Evolutionary conservation across 345 rosid genomes (phyloP).

Genomic region (Durio zibethinus): DNA sequence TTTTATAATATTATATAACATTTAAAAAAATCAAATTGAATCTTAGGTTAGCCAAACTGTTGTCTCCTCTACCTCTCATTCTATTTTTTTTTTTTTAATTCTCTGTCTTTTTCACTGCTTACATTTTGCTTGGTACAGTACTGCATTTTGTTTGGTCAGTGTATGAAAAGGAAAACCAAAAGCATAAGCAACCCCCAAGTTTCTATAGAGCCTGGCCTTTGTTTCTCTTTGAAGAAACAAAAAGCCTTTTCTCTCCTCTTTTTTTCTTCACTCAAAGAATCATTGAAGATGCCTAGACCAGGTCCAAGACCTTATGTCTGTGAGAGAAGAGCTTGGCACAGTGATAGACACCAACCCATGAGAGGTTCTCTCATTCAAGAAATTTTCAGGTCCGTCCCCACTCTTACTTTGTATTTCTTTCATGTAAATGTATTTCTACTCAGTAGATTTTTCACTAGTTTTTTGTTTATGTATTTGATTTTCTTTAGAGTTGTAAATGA

Average conservation of each 20-base stretch:
- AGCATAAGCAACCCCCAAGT: constrained; percentile 20
- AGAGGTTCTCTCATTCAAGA: constrained; percentile 72
- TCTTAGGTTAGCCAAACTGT: too few relatives aligned
- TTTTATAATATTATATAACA: too few relatives aligned
- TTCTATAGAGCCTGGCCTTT: constrained; percentile 5
- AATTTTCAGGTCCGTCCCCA: constrained; percentile 48
- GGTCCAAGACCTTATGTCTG: constrained; percentile 75
- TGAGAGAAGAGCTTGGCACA: constrained; percentile 73
- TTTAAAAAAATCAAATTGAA: too few relatives aligned
- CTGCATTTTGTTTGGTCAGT: not conserved
- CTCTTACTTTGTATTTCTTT: not conserved
- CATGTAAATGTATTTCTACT: not conserved
- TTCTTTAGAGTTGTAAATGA: constrained; percentile 49
- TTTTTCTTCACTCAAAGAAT: not conserved
- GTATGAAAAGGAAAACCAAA: constrained; percentile 20
- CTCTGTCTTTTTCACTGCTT: not conserved
- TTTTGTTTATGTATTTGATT: not conserved
- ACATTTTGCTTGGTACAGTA: not conserved
- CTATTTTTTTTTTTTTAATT: not conserved
- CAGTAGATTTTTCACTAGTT: not conserved
- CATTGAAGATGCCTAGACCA: constrained; percentile 60
- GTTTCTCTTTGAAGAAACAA: constrained; percentile 20
- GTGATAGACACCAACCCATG: constrained; percentile 75
- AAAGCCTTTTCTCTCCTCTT: not conserved
- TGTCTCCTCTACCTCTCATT: too few relatives aligned